Percentiles rank a stretch among this genome's conserved stretches.
phyloP scores from a whole-genome alignment of 2,329 filamentous ascomycete species.

The Aspergillus sp. region DNA sequence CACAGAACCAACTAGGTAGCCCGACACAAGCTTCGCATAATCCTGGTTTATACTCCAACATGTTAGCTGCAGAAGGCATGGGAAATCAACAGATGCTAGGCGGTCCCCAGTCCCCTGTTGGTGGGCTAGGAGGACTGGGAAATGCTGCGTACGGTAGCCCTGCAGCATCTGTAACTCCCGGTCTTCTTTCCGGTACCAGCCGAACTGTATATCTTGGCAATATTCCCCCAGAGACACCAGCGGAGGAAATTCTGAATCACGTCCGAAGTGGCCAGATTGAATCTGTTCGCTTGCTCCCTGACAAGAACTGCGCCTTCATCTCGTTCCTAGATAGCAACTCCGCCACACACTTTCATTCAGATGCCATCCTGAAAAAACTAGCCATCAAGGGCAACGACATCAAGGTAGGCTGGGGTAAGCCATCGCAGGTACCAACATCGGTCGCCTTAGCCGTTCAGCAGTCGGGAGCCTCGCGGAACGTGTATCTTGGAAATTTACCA shows the following conservation, averaged over 20 bases:
- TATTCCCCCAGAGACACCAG: conserved; percentile 94
- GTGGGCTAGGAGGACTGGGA: conserved; percentile 65
- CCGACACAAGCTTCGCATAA: conserved; percentile 69
- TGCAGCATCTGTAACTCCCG: conserved; percentile 74
- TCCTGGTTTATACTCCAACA: conserved; percentile 77
- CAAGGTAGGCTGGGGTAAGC: conserved; percentile 99
- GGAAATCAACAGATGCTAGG: conserved; percentile 77
- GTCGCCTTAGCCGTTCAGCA: conserved; percentile 97
- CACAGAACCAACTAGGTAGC: conserved; percentile 65
- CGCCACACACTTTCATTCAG: conserved; percentile 97
- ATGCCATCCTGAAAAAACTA: conserved; percentile 99
- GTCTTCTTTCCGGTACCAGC: conserved; percentile 84
- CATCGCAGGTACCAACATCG: conserved; percentile 94
- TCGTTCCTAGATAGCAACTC: conserved; percentile 98
- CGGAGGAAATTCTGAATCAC: conserved; percentile 94
- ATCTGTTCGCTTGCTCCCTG: conserved; percentile 92
- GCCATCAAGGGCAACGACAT: conserved; percentile 98
- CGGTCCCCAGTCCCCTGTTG: conserved; percentile 81
- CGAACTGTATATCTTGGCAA: conserved; percentile 97
- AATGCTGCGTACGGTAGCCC: conserved; percentile 63
- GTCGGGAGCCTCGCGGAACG: conserved; percentile 92
- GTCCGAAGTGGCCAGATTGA: conserved; percentile 98
- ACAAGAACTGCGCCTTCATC: conserved; percentile 99
- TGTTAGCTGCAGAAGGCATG: conserved; percentile 83
- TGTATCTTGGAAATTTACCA: conserved; percentile 89